Evolutionary conservation across 768 basidiomycete genomes (phyloP).

Genomic region (Podaxis sp.): DNA sequence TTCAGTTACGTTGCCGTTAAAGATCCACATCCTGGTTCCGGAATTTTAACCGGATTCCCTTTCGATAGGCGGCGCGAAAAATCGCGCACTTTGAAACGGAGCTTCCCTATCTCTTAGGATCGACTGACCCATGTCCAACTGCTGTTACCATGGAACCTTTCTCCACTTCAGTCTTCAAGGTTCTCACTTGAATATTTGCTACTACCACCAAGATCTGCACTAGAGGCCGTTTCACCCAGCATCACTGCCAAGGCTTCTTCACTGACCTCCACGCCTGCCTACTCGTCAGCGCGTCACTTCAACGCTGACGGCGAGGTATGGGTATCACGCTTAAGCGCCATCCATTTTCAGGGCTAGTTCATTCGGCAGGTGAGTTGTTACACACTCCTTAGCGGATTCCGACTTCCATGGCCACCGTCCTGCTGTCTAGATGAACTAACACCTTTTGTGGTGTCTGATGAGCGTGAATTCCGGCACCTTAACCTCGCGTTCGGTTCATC

Average conservation of each 20-base stretch:
- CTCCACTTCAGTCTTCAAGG: slow-evolving; percentile 87
- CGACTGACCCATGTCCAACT: slow-evolving; percentile 85
- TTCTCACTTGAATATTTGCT: slow-evolving; percentile 86
- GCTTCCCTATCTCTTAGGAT: slow-evolving; percentile 77
- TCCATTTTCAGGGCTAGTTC: slow-evolving; percentile 90
- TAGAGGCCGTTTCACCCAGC: slow-evolving; percentile 58
- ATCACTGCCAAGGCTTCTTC: slow-evolving; percentile 77
- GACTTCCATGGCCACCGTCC: slow-evolving; percentile 86
- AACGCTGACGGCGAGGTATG: slow-evolving; percentile 78
- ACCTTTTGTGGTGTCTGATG: slow-evolving; percentile 84
- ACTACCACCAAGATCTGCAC: slow-evolving; percentile 88
- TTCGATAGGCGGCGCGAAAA: slow-evolving; percentile 65
- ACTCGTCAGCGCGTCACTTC: slow-evolving; percentile 68
- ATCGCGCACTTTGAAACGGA: slow-evolving; percentile 66
- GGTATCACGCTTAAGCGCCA: slow-evolving; percentile 85
- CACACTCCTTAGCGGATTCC: slow-evolving; percentile 84
- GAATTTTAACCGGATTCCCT: slow-evolving; percentile 79
- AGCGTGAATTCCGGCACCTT: slow-evolving; percentile 80
- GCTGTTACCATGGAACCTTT: slow-evolving; percentile 86
- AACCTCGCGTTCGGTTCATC: slow-evolving; percentile 68
- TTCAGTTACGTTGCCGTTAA: slow-evolving; percentile 69
- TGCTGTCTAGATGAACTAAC: slow-evolving; percentile 77
- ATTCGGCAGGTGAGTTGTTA: slow-evolving; percentile 90
- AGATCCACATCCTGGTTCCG: slow-evolving; percentile 70
- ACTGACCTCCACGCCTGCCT: slow-evolving; percentile 76